Evolutionary conservation across 1,139 yeast species (phyloP), one percentile per base, ranked within the genome.

Genomic region (Taphrina wiesneri): DNA sequence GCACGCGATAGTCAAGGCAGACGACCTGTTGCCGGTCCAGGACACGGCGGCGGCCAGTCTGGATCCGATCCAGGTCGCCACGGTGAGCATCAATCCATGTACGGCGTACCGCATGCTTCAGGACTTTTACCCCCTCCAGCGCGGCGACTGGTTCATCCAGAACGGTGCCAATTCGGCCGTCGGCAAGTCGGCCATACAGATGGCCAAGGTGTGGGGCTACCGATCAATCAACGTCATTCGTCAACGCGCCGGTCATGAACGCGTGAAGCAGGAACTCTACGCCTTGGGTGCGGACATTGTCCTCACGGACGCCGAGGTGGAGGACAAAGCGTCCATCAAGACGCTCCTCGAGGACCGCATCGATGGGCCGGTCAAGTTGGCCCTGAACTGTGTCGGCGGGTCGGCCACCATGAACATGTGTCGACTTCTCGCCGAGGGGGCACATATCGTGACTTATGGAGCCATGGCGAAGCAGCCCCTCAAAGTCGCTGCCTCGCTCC

Each of bases 391-490:
- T 73, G 95, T 93, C 56, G 97, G 99, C 63, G 99, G 99, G 34
- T 83, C 87, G 70, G 86, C 90, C 46, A 83, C 91, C 49, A 82
- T 96, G 0, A 86, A 87, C 52, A 80, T 93, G 71, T 93, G 96
- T 7, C 83, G 97, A 71, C 91, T 91, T 74, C 81, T 93, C 70
- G 85, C 83, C 63, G 46, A 63, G 17, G 90, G 91, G 34, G 86
- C 85, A 1, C 81, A 88, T 70, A 81, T 93, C 81, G 85, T 89
- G 72, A 91, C 99, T 0, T 93, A 93, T 75, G 99, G 99, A 32
- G 99, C 97, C 60, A 93, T 93, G 99, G 90, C 98, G 4, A 86
- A 86, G 80, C 93, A 90, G 77, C 99, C 99, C 1, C 95, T 95
- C 28, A 83, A 85, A 19, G 77, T 93, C 68, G 97, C 98, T 51